Evolutionary conservation across 768 basidiomycete genomes (phyloP).

Genomic region (Naganishia kalamii): DNA sequence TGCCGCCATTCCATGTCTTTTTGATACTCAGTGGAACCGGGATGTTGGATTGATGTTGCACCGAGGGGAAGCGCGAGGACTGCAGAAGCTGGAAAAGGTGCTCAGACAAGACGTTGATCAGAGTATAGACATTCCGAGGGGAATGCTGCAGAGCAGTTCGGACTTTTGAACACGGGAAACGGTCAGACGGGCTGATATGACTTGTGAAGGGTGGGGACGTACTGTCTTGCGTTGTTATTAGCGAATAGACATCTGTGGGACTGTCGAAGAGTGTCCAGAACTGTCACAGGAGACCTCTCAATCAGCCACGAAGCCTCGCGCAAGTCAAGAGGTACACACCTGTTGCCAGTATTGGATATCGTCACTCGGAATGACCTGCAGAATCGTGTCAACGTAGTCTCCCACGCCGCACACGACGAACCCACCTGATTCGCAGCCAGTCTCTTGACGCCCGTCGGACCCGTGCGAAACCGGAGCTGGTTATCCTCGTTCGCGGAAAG

Average conservation of each 20-base stretch:
- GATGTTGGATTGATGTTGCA: conserved; percentile 55
- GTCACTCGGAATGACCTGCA: conserved; percentile 64
- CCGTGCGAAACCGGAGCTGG: conserved; percentile 80
- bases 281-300: conserved; percentile 49
- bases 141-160: conserved; percentile 58
- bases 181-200: conserved; percentile 20
- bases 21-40: conserved; percentile 51
- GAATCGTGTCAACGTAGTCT: not conserved
- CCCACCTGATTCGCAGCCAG: conserved; percentile 67
- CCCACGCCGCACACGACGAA: conserved; percentile 15
- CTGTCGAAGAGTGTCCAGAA: conserved; percentile 81
- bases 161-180: not conserved
- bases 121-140: conserved; percentile 16
- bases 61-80: conserved; percentile 45
- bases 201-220: conserved; percentile 59
- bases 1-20: conserved; percentile 45
- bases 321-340: conserved; percentile 49
- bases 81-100: conserved; percentile 34
- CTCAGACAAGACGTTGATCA: conserved; percentile 9
- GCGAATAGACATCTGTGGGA: conserved; percentile 80
- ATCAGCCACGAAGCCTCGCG: not conserved
- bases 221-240: conserved; percentile 81
- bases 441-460: conserved; percentile 70
- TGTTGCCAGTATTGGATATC: conserved; percentile 84
- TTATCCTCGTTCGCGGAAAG: conserved; percentile 60